Conservation (phyloP, 176 grass and related monocot species). For the Carex pumila region DNA sequence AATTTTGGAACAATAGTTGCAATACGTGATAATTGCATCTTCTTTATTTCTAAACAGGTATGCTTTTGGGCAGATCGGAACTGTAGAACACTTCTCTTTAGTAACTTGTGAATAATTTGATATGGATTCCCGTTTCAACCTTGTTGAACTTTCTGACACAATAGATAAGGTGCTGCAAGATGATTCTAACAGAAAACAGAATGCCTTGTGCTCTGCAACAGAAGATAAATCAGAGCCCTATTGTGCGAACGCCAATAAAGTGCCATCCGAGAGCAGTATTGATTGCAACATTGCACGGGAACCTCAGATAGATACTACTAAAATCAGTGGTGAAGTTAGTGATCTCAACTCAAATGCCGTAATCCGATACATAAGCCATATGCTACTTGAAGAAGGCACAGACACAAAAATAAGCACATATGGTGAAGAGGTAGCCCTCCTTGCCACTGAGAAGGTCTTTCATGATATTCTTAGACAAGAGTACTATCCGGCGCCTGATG, state of each 20-base stretch:
- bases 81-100: neutral
- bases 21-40: neutral
- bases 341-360: neutral
- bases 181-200: too few relatives aligned
- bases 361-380: constrained; percentile 24
- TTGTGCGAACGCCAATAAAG: neutral
- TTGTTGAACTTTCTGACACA: neutral
- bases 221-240: neutral
- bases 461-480: constrained; percentile 27
- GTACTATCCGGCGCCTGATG: neutral
- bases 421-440: constrained; percentile 24
- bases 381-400: constrained; percentile 29
- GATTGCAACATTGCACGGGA: neutral
- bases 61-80: neutral
- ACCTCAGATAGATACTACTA: neutral
- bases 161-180: neutral
- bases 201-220: too few relatives aligned
- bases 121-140: neutral
- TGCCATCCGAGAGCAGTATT: neutral
- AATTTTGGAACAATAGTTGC: neutral
- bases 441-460: constrained; percentile 30
- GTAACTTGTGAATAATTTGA: neutral
- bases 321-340: neutral
- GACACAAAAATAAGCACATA: constrained; percentile 11
- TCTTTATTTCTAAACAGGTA: neutral